Conservation (phyloP, 495 filamentous ascomycete species). For the Aspergillus ostianus region DNA sequence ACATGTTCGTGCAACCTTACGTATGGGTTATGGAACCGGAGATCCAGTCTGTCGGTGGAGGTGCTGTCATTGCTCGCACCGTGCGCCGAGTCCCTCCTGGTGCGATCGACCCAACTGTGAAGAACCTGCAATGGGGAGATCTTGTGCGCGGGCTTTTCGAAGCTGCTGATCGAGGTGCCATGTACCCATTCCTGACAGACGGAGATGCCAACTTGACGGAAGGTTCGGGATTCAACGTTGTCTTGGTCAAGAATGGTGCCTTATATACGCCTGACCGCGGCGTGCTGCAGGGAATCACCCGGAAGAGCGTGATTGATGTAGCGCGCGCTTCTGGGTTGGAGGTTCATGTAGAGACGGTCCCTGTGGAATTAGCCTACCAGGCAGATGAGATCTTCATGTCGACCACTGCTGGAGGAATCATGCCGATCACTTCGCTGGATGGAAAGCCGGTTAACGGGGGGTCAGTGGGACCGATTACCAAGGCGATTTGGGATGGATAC, state of each 20-base stretch:
- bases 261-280: slow-evolving; percentile 31
- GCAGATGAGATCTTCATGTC: slow-evolving; percentile 38
- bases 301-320: slow-evolving; percentile 34
- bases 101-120: slow-evolving; percentile 36
- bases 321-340: slow-evolving; percentile 20
- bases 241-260: slow-evolving; percentile 27
- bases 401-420: slow-evolving; percentile 37
- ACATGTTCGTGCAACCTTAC: slow-evolving; percentile 36
- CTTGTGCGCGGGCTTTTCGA: slow-evolving; percentile 33
- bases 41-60: slow-evolving; percentile 29
- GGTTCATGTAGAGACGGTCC: slow-evolving; percentile 27
- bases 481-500: slow-evolving; percentile 39
- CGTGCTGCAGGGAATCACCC: slow-evolving; percentile 33
- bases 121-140: slow-evolving; percentile 43
- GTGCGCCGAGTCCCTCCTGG: slow-evolving; percentile 33
- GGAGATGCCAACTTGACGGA: slow-evolving; percentile 33
- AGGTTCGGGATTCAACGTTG: slow-evolving; percentile 30
- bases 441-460: slow-evolving; percentile 32
- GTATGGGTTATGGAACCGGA: slow-evolving; percentile 41
- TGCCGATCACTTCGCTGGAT: slow-evolving; percentile 38
- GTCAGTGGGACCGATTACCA: slow-evolving; percentile 33
- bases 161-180: slow-evolving; percentile 25
- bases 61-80: slow-evolving; percentile 35
- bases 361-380: slow-evolving; percentile 26
- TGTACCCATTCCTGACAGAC: slow-evolving; percentile 36